phyloP scores from a whole-genome alignment of 2,329 filamentous ascomycete species.

The Fusarium sp. region DNA sequence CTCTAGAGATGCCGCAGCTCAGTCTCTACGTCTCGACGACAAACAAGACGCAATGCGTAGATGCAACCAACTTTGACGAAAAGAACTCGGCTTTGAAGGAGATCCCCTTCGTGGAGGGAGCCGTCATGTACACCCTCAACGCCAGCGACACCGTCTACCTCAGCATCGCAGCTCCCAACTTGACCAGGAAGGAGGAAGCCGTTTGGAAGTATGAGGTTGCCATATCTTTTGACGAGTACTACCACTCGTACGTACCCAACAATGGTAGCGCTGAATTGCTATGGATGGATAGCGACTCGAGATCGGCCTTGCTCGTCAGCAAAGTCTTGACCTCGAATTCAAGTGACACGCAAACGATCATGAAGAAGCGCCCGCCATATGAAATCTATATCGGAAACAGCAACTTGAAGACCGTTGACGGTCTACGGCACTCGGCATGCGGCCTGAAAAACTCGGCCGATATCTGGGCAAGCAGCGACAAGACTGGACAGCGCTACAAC shows the following conservation, averaged over 20 bases:
- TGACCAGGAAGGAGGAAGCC: constrained; percentile 70
- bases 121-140: constrained; percentile 72
- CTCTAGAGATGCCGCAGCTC: constrained; percentile 73
- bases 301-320: constrained; percentile 82
- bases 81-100: constrained; percentile 41
- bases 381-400: constrained; percentile 80
- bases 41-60: constrained; percentile 47
- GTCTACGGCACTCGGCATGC: constrained; percentile 84
- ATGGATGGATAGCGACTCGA: constrained; percentile 87
- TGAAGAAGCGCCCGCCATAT: constrained; percentile 71
- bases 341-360: constrained; percentile 64
- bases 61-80: constrained; percentile 35
- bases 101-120: constrained; percentile 73
- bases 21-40: constrained; percentile 80
- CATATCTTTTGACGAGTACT: constrained; percentile 82
- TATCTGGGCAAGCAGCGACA: constrained; percentile 64
- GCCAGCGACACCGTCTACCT: constrained; percentile 79
- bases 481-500: constrained; percentile 61
- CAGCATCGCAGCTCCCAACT: constrained; percentile 77
- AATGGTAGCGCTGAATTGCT: constrained; percentile 66
- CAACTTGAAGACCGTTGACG: constrained; percentile 70
- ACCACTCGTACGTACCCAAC: constrained; percentile 70
- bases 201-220: constrained; percentile 86
- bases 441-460: constrained; percentile 77
- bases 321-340: constrained; percentile 75